Percentiles rank a stretch among this genome's conserved stretches.
phyloP scores from a whole-genome alignment of 2,329 filamentous ascomycete species.

The Fusarium succisae region DNA sequence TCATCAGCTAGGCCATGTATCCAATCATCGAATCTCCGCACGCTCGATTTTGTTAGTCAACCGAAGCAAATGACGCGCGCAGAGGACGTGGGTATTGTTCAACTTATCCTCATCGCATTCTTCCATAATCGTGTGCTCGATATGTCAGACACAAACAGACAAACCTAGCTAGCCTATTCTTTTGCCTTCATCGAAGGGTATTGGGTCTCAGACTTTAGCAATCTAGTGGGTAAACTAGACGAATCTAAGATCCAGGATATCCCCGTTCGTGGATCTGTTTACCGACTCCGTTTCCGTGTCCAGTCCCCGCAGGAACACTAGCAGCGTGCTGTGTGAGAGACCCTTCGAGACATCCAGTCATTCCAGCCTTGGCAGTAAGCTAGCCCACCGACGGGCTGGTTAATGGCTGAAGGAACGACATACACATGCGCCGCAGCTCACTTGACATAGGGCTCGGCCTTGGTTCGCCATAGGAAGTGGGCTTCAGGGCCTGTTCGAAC shows the following conservation, averaged over 20 bases:
- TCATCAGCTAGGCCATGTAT: background rate
- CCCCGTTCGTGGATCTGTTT: conserved; percentile 18
- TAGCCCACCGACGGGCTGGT: conserved; percentile 31
- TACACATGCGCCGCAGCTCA: conserved; percentile 47
- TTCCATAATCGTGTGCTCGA: background rate
- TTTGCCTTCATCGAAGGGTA: background rate
- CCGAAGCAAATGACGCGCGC: conserved; percentile 17
- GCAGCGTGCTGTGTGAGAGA: conserved; percentile 15
- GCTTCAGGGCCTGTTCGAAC: conserved; percentile 33
- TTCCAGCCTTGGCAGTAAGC: conserved; percentile 15
- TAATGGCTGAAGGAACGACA: conserved; percentile 37
- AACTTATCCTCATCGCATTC: conserved; percentile 3
- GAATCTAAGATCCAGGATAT: conserved; percentile 5
- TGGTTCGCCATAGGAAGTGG: conserved; percentile 30
- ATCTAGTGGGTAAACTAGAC: background rate
- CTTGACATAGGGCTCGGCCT: conserved; percentile 43
- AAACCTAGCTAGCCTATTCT: background rate
- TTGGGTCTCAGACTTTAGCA: background rate
- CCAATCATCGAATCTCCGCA: conserved; percentile 25
- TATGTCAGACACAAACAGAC: background rate
- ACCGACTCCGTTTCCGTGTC: conserved; percentile 13
- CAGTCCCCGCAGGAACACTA: conserved; percentile 12
- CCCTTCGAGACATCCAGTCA: conserved; percentile 8
- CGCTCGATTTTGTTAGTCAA: conserved; percentile 18
- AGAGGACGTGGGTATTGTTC: background rate